Evolutionary conservation across 345 rosid genomes (phyloP), one percentile per base, ranked within the genome.

Genomic region (Melaleuca alternifolia): DNA sequence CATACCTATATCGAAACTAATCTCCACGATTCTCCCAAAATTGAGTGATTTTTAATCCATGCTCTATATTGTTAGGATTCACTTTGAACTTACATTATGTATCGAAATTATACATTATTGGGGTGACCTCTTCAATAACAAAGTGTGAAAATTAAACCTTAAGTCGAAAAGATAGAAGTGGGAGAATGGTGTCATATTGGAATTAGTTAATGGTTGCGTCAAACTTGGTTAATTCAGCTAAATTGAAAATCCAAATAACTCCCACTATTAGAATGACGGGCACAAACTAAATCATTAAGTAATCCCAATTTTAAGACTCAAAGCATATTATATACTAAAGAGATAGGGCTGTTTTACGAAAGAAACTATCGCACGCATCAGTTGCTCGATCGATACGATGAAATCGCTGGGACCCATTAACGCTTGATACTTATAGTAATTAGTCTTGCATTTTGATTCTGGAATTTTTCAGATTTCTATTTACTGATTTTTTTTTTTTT

Each of bases 311-410:
- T 11, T 16, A 33, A 33, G 0, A 33, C 18, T 65, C 12, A 18
- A 71, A 13, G 0, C 13, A 71, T 3, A 20, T 18, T 18, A 20
- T 3, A 71, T 10, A 37, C 18, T 18, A 33, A 71, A 71, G 2
- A 71, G 23, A 37, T 13, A 4, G 13, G 10, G 4, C 1, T 0
- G 4, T 37, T 37, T 20, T 1, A 21, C 3, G 3, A 18, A 3
- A 71, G 0, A 37, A 71, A 5, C 0, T 37, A 37, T 2, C 5
- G 48, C 10, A 5, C 2, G 5, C 0, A 37, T 71, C 7, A 2
- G 1, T 37, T 5, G 2, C 0, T 71, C 14, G 4, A 0, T 37
- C 10, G 13, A 37, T 18, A 11, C 5, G 48, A 5, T 20, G 26
- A 37, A 10, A 71, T 2, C 0, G 26, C 26, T 18, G 1, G 3